Percentiles rank a stretch among this genome's conserved stretches.
Conservation (phyloP, 2,329 filamentous ascomycete species). For the Cytospora schulzeri region DNA sequence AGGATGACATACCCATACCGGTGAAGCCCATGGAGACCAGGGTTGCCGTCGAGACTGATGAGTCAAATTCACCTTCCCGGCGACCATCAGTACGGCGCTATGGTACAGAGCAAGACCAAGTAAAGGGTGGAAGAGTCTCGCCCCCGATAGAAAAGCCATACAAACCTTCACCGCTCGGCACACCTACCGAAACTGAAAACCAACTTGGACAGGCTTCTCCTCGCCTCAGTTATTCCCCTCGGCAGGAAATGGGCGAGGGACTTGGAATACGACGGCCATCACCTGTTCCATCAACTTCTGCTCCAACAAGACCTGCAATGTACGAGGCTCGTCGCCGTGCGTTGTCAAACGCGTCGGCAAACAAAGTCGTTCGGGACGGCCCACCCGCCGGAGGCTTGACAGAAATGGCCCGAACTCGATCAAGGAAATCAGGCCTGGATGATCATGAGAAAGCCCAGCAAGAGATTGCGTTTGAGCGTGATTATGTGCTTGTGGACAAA, state of each 20-base stretch:
- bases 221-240: slow-evolving; percentile 46
- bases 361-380: slow-evolving; percentile 38
- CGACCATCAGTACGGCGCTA: slow-evolving; percentile 46
- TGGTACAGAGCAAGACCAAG: slow-evolving; percentile 40
- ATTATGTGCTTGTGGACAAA: slow-evolving; percentile 96
- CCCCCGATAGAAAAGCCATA: slow-evolving; percentile 47
- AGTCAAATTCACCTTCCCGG: slow-evolving; percentile 36
- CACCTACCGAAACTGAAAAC: slow-evolving; percentile 42
- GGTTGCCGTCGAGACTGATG: slow-evolving; percentile 37
- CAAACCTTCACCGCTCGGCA: slow-evolving; percentile 47
- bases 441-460: slow-evolving; percentile 76
- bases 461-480: slow-evolving; percentile 86
- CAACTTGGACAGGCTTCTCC: slow-evolving; percentile 35
- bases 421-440: slow-evolving; percentile 29
- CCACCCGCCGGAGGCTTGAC: slow-evolving; percentile 33
- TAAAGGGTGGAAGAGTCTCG: slow-evolving; percentile 38
- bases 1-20: slow-evolving; percentile 66
- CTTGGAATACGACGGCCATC: slow-evolving; percentile 54
- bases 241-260: slow-evolving; percentile 50
- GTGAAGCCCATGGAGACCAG: slow-evolving; percentile 39
- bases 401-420: slow-evolving; percentile 16
- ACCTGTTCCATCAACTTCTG: slow-evolving; percentile 51
- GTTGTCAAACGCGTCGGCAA: slow-evolving; percentile 44
- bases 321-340: slow-evolving; percentile 43
- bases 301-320: slow-evolving; percentile 45